Evolutionary conservation across 768 basidiomycete genomes (phyloP).

Genomic region (Dacryopinax spathularia): DNA sequence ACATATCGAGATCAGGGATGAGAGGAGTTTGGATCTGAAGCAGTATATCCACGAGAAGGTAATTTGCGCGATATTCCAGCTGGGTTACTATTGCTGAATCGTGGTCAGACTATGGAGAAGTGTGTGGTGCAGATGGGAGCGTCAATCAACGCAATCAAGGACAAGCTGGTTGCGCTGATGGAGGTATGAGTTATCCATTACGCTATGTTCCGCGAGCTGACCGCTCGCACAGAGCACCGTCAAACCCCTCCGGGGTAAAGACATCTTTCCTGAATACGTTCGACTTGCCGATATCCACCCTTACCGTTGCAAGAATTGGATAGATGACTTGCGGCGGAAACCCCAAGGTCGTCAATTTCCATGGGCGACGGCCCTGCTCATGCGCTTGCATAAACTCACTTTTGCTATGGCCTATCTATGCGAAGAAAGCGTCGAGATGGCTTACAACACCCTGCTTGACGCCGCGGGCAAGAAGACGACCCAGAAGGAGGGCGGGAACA

Average conservation of each 20-base stretch:
- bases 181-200: constrained; percentile 32
- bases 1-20: constrained; percentile 85
- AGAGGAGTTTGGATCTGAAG: constrained; percentile 72
- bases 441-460: constrained; percentile 47
- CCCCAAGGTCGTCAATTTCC: not conserved
- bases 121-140: constrained; percentile 64
- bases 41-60: constrained; percentile 84
- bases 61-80: constrained; percentile 10
- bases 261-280: constrained; percentile 4
- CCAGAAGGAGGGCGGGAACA: constrained; percentile 15
- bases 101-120: constrained; percentile 49
- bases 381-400: constrained; percentile 5
- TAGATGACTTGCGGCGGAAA: not conserved
- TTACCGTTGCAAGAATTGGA: not conserved
- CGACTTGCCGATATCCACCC: not conserved
- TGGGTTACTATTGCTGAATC: not conserved
- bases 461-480: constrained; percentile 26
- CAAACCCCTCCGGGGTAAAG: constrained; percentile 8
- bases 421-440: constrained; percentile 70
- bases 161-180: constrained; percentile 59
- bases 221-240: constrained; percentile 1
- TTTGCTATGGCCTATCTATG: constrained; percentile 34
- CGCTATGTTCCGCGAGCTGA: not conserved
- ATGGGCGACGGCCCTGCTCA: not conserved
- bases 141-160: constrained; percentile 49